Percentiles rank a stretch among this genome's conserved stretches.
These are phyloP conservation scores for Phyllosticta citribraziliensis DNA, from an alignment of 2,329 filamentous ascomycete genomes.

Conservation along the genomic window DNA sequence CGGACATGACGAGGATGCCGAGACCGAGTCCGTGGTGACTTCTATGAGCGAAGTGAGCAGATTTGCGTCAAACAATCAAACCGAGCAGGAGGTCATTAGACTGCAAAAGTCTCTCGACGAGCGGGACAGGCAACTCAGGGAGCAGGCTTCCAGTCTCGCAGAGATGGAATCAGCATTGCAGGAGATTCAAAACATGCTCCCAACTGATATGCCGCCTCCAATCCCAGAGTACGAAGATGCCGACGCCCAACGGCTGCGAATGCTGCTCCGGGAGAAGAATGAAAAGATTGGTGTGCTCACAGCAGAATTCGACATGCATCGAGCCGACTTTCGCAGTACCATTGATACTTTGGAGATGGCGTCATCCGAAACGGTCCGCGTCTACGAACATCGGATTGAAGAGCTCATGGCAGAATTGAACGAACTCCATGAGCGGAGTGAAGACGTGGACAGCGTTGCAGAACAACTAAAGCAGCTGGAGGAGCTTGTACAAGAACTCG, in stretches of 20 bases:
- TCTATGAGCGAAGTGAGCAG: slow-evolving; percentile 17
- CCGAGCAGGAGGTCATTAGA: slow-evolving; percentile 4
- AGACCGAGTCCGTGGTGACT: slow-evolving; percentile 18
- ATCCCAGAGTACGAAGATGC: slow-evolving; percentile 31
- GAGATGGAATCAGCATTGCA: slow-evolving; percentile 85
- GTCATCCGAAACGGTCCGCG: slow-evolving; percentile 86
- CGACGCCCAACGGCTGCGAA: slow-evolving; percentile 66
- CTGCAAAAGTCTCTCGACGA: slow-evolving; percentile 57
- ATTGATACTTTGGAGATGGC: slow-evolving; percentile 95
- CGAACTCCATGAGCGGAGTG: slow-evolving; percentile 69
- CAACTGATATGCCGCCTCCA: slow-evolving; percentile 27
- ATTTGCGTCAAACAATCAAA: slow-evolving; percentile 12
- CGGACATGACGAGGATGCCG: slow-evolving; percentile 31
- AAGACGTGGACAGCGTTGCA: slow-evolving; percentile 87
- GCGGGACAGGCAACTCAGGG: slow-evolving; percentile 76
- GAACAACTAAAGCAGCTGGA: slow-evolving; percentile 89
- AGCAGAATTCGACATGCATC: slow-evolving; percentile 85
- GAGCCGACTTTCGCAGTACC: slow-evolving; percentile 91
- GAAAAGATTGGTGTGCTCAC: slow-evolving; percentile 92
- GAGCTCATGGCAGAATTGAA: slow-evolving; percentile 74
- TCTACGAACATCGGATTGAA: slow-evolving; percentile 89
- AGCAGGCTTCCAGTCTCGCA: slow-evolving; percentile 69
- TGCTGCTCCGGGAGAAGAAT: slow-evolving; percentile 86
- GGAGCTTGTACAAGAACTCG: slow-evolving; percentile 90
- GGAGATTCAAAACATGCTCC: slow-evolving; percentile 70